Base-by-base conservation (phyloP, 805 yeast genomes). In the Blastobotrys americana region DNA sequence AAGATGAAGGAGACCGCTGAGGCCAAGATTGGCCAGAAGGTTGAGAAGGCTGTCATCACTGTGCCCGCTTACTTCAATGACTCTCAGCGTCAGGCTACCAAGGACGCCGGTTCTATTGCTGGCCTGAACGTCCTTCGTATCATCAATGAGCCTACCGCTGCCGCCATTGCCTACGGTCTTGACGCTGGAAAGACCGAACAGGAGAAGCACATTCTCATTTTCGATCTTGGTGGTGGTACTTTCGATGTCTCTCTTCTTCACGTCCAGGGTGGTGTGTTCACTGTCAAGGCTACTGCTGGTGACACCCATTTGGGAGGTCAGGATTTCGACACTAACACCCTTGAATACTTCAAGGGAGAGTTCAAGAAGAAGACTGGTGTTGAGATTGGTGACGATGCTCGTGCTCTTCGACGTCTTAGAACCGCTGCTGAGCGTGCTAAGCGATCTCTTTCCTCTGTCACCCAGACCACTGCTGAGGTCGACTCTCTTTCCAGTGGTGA, bases 241-340 rank as follows among this genome's bases (percentile, higher is more conserved):
- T 87, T 87, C 72, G 96, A 87, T 86, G 96, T 88, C 53, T 88
- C 96, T 42, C 75, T 87, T 58, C 76, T 87, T 62, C 80, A 85
- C 67, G 86, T 87, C 67, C 90, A 88, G 68, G 96, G 90, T 63
- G 96, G 96, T 81, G 88, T 87, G 64, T 87, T 87, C 76, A 88
- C 88, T 66, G 96, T 87, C 63, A 87, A 87, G 78, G 94, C 96
- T 59, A 87, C 96, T 58, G 95, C 96, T 63, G 97, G 97, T 86
- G 96, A 89, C 76, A 89, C 97, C 60, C 97, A 89, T 74, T 82
- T 89, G 75, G 97, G 97, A 80, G 97, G 97, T 80, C 96, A 89
- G 78, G 97, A 89, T 75, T 89, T 89, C 72, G 97, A 89, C 75
- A 83, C 88, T 77, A 85, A 89, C 82, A 77, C 90, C 68, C 84